A percentile compares a stretch with the other conserved stretches of the same genome.
Conservation (phyloP, 306 rosid genomes). For the Malus orientalis region DNA sequence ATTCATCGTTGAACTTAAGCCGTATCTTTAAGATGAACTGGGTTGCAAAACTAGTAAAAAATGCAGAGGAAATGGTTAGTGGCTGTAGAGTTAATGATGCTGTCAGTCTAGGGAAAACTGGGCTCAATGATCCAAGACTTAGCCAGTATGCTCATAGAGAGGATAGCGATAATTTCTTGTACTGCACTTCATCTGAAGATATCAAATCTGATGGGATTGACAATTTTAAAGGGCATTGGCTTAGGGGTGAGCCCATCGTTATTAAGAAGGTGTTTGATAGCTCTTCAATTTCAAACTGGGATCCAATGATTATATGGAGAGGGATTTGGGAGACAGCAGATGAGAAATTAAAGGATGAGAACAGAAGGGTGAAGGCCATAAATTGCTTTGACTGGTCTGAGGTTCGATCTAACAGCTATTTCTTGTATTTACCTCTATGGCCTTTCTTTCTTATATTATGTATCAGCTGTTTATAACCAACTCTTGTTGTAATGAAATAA, state of each 20-base stretch:
- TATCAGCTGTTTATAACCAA: conserved; percentile 1
- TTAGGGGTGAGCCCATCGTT: conserved; percentile 65
- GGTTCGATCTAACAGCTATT: conserved; percentile 37
- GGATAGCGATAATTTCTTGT: conserved; percentile 49
- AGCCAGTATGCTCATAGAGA: conserved; percentile 57
- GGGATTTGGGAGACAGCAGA: conserved; percentile 69
- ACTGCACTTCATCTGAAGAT: conserved; percentile 62
- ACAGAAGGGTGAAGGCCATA: conserved; percentile 64
- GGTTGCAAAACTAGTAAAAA: conserved; percentile 96
- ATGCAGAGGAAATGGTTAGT: conserved; percentile 96
- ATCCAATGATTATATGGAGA: conserved; percentile 77
- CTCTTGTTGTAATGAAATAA: conserved; percentile 6
- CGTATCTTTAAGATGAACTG: conserved; percentile 97
- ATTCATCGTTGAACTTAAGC: conserved; percentile 56
- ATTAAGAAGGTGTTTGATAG: conserved; percentile 73
- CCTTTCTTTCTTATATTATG: neutral
- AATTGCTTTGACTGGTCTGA: conserved; percentile 81
- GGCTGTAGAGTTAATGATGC: conserved; percentile 56
- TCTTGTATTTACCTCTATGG: neutral
- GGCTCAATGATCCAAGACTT: conserved; percentile 34
- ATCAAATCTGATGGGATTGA: conserved; percentile 63
- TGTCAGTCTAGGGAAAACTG: conserved; percentile 27
- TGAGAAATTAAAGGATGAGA: conserved; percentile 63
- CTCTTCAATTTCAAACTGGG: conserved; percentile 77
- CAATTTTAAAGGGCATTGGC: conserved; percentile 85